These are phyloP conservation scores for Cynanchum wilfordii DNA, from an alignment of 257 asterid species.

Conservation along the genomic window DNA sequence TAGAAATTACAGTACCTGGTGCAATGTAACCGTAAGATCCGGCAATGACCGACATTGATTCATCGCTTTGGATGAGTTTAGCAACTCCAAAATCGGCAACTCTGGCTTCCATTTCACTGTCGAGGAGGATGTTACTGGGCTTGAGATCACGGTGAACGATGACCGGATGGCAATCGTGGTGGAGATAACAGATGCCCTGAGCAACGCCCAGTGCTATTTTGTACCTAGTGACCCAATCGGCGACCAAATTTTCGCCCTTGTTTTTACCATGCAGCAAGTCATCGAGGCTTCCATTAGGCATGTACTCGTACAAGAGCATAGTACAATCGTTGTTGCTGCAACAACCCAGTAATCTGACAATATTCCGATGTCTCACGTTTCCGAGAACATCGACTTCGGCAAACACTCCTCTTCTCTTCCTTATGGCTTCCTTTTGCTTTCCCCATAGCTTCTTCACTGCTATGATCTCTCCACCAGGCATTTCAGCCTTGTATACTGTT, in stretches of 20 bases:
- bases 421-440: slow-evolving; percentile 51
- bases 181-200: slow-evolving; percentile 83
- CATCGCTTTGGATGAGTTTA: slow-evolving; percentile 57
- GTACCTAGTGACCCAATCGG: slow-evolving; percentile 69
- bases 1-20: slow-evolving; percentile 45
- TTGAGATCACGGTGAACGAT: slow-evolving; percentile 75
- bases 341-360: slow-evolving; percentile 70
- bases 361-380: slow-evolving; percentile 77
- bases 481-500: slow-evolving; percentile 82
- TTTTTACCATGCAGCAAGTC: slow-evolving; percentile 71
- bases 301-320: slow-evolving; percentile 82
- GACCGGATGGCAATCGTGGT: slow-evolving; percentile 83
- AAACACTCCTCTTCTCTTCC: slow-evolving; percentile 57
- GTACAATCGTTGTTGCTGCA: slow-evolving; percentile 58
- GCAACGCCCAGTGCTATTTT: slow-evolving; percentile 82
- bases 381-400: slow-evolving; percentile 94
- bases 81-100: slow-evolving; percentile 94
- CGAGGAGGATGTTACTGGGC: slow-evolving; percentile 73
- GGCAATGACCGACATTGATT: slow-evolving; percentile 79
- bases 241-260: slow-evolving; percentile 46
- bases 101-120: slow-evolving; percentile 65
- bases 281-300: slow-evolving; percentile 88
- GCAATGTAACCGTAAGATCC: slow-evolving; percentile 98
- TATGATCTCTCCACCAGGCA: slow-evolving; percentile 88
- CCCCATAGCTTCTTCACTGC: slow-evolving; percentile 90